Evolutionary conservation across 2,329 filamentous ascomycete genomes (phyloP), one percentile per base, ranked within the genome.

Genomic region (Orbilia ellipsospora): DNA sequence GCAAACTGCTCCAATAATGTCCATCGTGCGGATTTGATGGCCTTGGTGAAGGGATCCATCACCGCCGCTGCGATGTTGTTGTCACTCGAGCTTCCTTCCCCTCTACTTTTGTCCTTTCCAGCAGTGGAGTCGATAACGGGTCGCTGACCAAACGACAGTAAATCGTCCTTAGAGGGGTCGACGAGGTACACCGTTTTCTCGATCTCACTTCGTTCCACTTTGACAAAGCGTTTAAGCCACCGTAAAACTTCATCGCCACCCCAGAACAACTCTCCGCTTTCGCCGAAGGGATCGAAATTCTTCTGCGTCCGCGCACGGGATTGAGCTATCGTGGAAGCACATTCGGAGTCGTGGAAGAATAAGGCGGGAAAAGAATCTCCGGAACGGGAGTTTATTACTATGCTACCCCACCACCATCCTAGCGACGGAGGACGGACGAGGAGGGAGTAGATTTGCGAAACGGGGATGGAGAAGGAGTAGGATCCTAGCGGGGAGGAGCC

Each of bases 271-370:
- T 92, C 88, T 0, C 94, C 94, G 77, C 87, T 87, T 77, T 93
- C 92, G 15, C 90, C 90, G 82, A 97, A 97, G 0, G 94, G 94
- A 79, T 97, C 93, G 80, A 99, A 98, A 51, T 85, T 92, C 79
- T 97, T 93, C 77, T 87, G 88, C 0, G 93, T 89, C 63, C 92
- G 85, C 83, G 90, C 92, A 86, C 95, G 96, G 84, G 96, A 93
- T 83, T 98, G 94, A 67, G 96, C 83, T 20, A 98, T 96, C 0
- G 95, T 99, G 63, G 92, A 96, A 83, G 97, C 92, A 80, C 95
- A 99, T 84, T 99, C 95, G 77, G 90, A 93, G 80, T 99, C 95
- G 82, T 99, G 95, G 83, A 99, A 99, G 84, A 99, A 99, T 0
- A 99, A 85, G 0, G 95, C 93, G 0, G 95, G 95, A 79, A 98